Base-by-base conservation (phyloP, 352 stramenopile genomes). In the Detonula confervacea region DNA sequence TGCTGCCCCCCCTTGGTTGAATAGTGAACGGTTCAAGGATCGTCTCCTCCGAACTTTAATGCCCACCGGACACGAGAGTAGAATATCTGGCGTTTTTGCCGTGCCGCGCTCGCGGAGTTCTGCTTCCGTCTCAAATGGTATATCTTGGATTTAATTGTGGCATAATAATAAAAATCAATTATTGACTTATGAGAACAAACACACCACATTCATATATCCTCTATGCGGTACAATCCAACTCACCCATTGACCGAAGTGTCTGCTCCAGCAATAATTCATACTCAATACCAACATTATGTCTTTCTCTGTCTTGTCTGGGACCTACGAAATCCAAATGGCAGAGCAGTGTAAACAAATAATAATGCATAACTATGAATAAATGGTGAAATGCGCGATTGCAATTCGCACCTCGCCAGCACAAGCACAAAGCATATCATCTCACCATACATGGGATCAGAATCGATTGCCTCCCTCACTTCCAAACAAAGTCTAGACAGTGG, bases 71-170 rank as follows among this genome's bases (percentile, higher is more conserved):
- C 59, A 80, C 39, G 83, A 81, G 3, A 94, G 61, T 0, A 94
- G 39, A 56, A 92, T 77, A 71, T 94, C 89, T 20, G 89, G 89
- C 27, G 89, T 94, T 47, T 74, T 69, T n/a, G 89, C 76, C 7
- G 84, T 89, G 1, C 89, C 89, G 16, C 74, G 73, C 22, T 77
- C 73, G 68, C 89, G 61, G 35, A 94, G 57, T n/a, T 91, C 51
- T 35, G 78, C 77, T 63, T 94, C 89, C 52, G 84, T 92, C 60
- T 92, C 87, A 49, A 92, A 94, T 51, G 85, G 85, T 57, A 94
- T 86, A 63, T 81, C 87, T 89, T 37, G n/a, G n/a, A n/a, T n/a
- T n/a, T n/a, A n/a, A n/a, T n/a, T n/a, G n/a, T n/a, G n/a, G n/a
- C n/a, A n/a, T n/a, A n/a, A n/a, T n/a, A n/a, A n/a, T n/a, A n/a